A percentile compares a stretch with the other conserved stretches of the same genome.
These are phyloP conservation scores for Cronartium quercuum DNA, from an alignment of 1,284 basidiomycete genomes.

Conservation along the genomic window DNA sequence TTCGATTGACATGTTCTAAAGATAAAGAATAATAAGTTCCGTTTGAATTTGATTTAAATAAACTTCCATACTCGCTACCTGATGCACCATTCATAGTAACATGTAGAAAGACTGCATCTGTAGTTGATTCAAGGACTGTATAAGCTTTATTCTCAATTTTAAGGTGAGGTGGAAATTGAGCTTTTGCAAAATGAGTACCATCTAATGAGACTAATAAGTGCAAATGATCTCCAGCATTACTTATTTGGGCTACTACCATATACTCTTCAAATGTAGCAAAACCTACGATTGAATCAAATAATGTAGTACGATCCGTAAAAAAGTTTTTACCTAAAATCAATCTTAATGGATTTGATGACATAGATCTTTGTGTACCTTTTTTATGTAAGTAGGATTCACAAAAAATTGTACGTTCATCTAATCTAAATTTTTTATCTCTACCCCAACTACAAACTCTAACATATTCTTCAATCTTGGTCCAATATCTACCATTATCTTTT, in stretches of 20 bases:
- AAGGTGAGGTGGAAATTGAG: constrained; percentile 83
- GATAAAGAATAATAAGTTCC: constrained; percentile 91
- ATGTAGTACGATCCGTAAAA: constrained; percentile 63
- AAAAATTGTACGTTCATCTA: constrained; percentile 78
- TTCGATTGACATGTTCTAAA: constrained; percentile 79
- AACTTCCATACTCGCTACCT: constrained; percentile 75
- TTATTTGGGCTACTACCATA: constrained; percentile 83
- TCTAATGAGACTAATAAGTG: constrained; percentile 87
- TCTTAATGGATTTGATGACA: constrained; percentile 66
- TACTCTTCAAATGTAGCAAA: constrained; percentile 96
- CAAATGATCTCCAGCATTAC: constrained; percentile 52
- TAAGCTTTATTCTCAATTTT: constrained; percentile 85
- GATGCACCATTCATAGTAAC: constrained; percentile 78
- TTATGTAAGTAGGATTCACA: constrained; percentile 85
- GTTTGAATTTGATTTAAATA: constrained; percentile 92
- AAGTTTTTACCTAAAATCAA: constrained; percentile 72
- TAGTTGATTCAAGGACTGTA: constrained; percentile 89
- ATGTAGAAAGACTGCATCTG: constrained; percentile 86
- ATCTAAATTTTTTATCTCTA: constrained; percentile 65
- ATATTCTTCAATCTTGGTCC: constrained; percentile 74
- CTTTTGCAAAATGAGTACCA: constrained; percentile 72
- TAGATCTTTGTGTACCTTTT: constrained; percentile 64
- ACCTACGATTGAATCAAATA: constrained; percentile 83
- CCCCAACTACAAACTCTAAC: constrained; percentile 91
- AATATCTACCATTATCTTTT: constrained; percentile 67